These are phyloP conservation scores for Nemania serpens DNA, from an alignment of 2,329 filamentous ascomycete species.

Conservation along the genomic window DNA sequence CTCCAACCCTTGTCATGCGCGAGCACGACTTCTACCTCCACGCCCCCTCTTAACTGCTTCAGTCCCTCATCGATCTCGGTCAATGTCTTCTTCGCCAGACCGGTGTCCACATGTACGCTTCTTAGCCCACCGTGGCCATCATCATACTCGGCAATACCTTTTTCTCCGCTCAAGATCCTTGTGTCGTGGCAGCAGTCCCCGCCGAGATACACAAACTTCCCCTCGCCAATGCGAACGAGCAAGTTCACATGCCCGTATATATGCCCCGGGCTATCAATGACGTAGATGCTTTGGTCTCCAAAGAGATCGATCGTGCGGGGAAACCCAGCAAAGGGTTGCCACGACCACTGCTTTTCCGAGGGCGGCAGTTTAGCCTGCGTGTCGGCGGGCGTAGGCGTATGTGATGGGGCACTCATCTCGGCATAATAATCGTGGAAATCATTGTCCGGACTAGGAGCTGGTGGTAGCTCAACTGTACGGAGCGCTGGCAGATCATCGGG, in stretches of 20 bases:
- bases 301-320: slow-evolving; percentile 53
- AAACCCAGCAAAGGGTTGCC: slow-evolving; percentile 50
- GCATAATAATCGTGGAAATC: slow-evolving; percentile 18
- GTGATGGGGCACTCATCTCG: slow-evolving; percentile 19
- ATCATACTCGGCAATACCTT: slow-evolving; percentile 55
- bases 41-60: slow-evolving; percentile 32
- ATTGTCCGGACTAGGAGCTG: slow-evolving; percentile 25
- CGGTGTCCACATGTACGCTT: slow-evolving; percentile 57
- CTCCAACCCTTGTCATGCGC: slow-evolving; percentile 57
- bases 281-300: slow-evolving; percentile 50
- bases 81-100: slow-evolving; percentile 50
- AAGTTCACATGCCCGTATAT: slow-evolving; percentile 57
- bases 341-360: slow-evolving; percentile 39
- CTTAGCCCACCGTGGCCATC: slow-evolving; percentile 49
- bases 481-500: slow-evolving; percentile 35
- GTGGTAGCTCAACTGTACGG: slow-evolving; percentile 51
- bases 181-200: slow-evolving; percentile 60
- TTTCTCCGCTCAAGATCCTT: slow-evolving; percentile 55
- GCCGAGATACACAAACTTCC: slow-evolving; percentile 53
- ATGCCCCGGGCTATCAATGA: slow-evolving; percentile 57
- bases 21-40: slow-evolving; percentile 53
- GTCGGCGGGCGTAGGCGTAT: slow-evolving; percentile 27
- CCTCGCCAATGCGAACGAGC: slow-evolving; percentile 46
- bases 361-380: slow-evolving; percentile 27
- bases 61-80: slow-evolving; percentile 46